Conservation (phyloP, 2,329 filamentous ascomycete genomes). For the Bipolaris oryzae region DNA sequence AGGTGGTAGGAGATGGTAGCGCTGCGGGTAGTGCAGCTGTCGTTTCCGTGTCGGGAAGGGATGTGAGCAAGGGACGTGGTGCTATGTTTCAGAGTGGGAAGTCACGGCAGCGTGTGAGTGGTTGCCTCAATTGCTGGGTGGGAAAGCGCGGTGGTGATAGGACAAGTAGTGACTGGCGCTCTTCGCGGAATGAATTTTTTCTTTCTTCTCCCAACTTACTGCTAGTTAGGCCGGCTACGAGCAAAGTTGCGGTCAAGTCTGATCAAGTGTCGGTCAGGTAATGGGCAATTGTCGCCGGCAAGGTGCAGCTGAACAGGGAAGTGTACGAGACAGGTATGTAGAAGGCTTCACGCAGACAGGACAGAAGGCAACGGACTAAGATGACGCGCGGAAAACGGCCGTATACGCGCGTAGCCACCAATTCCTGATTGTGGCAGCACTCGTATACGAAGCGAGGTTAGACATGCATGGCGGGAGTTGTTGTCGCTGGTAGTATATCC, state of each 20-base stretch:
- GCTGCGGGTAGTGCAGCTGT: neutral
- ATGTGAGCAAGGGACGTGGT: neutral
- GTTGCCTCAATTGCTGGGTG: neutral
- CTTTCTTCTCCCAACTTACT: too few species aligned
- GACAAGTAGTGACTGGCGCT: neutral
- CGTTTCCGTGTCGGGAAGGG: neutral
- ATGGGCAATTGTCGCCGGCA: neutral
- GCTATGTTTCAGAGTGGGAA: neutral
- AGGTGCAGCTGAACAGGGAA: constrained; percentile 6
- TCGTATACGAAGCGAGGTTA: constrained; percentile 8
- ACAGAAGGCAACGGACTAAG: too few species aligned
- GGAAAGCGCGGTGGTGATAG: neutral
- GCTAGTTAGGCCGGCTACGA: too few species aligned
- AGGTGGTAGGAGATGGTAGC: neutral
- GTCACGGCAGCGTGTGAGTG: neutral
- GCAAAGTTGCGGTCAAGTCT: constrained; percentile 11
- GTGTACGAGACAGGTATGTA: neutral
- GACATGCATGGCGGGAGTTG: constrained; percentile 18
- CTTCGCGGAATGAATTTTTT: neutral
- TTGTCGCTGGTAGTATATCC: constrained; percentile 21
- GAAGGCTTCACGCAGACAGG: constrained; percentile 5
- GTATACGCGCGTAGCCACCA: too few species aligned
- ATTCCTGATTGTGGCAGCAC: too few species aligned
- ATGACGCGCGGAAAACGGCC: too few species aligned
- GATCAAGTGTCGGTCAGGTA: constrained; percentile 17